Evolutionary conservation across 2,329 filamentous ascomycete species (phyloP).

Genomic region (Niveomyces coronatus): DNA sequence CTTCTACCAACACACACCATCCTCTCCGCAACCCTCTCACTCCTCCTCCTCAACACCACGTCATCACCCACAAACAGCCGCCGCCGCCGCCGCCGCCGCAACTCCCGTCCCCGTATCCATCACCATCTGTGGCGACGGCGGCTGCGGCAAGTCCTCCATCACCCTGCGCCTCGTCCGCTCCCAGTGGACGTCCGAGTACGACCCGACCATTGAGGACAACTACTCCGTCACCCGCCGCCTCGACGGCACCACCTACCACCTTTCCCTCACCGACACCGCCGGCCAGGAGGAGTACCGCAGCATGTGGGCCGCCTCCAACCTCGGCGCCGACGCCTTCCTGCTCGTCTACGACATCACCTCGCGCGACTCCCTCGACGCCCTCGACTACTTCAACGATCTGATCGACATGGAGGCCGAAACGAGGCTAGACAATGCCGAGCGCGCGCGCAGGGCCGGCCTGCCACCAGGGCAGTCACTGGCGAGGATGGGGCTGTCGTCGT

Average conservation of each 20-base stretch:
- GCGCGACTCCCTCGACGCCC: constrained; percentile 53
- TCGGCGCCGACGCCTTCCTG: constrained; percentile 71
- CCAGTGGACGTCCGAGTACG: constrained; percentile 76
- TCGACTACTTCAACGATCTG: constrained; percentile 72
- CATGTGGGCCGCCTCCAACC: constrained; percentile 73
- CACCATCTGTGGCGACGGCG: constrained; percentile 79
- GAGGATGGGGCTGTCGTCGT: constrained; percentile 11
- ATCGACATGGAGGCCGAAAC: constrained; percentile 75
- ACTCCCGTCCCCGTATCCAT: constrained; percentile 53
- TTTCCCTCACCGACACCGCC: constrained; percentile 71
- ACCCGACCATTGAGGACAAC: constrained; percentile 73
- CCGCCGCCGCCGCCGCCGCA: neutral
- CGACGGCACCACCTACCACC: constrained; percentile 71
- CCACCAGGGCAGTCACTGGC: constrained; percentile 17
- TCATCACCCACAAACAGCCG: neutral
- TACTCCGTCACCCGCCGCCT: constrained; percentile 74
- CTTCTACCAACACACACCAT: neutral
- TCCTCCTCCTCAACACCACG: neutral
- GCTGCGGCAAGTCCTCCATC: constrained; percentile 77
- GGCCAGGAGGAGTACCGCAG: constrained; percentile 86
- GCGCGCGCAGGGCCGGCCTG: constrained; percentile 35
- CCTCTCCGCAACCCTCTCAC: neutral
- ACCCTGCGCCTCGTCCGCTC: constrained; percentile 72
- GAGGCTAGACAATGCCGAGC: constrained; percentile 49
- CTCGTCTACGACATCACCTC: constrained; percentile 83